Evolutionary conservation across 2,329 filamentous ascomycete species (phyloP), one percentile per base, ranked within the genome.

Genomic region (Claviceps sp.): DNA sequence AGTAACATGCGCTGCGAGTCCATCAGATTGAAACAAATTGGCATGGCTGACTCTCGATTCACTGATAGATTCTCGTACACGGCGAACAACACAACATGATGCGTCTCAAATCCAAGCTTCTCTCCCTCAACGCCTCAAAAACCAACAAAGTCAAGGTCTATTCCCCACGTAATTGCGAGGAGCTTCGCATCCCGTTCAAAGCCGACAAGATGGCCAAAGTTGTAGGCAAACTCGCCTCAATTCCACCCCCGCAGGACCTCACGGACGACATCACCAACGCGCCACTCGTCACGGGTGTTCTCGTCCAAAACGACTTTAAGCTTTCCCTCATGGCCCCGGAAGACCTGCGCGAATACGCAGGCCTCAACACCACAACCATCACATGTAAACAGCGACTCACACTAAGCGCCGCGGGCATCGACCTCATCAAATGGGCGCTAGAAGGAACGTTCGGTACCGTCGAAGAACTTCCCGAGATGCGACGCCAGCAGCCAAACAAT

Each of bases 21-120:
- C 20, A 30, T 8, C 22, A 7, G n/a, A 47, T n/a, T 30, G n/a
- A 36, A 37, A 16, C 24, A 37, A 20, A 20, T 8, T 14, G 26
- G 30, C 30, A 36, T 18, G 9, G 24, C 47, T 40, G 9, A 30
- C 24, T 40, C 22, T 13, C 14, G 4, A 16, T 11, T 8, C 11
- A 8, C 36, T 14, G 9, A 24, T 11, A 91, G 87, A 96, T 98
- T 54, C 79, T 98, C 36, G 93, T 98, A 2, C 93, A 98, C 60
- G 93, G 93, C 52, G 93, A 98, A 65, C 89, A 93, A 61, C 89
- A 95, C 65, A 95, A 97, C 64, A 97, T 97, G 89, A 95, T 93
- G 78, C 84, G 93, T 51, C 74, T 98, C 30, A 95, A 95, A 67
- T 96, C 90, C 3, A 94, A 95, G 64, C 77, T 98, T 1, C 79